These are phyloP conservation scores for Clavispora fructus DNA, from an alignment of 805 yeast species.

Conservation along the genomic window DNA sequence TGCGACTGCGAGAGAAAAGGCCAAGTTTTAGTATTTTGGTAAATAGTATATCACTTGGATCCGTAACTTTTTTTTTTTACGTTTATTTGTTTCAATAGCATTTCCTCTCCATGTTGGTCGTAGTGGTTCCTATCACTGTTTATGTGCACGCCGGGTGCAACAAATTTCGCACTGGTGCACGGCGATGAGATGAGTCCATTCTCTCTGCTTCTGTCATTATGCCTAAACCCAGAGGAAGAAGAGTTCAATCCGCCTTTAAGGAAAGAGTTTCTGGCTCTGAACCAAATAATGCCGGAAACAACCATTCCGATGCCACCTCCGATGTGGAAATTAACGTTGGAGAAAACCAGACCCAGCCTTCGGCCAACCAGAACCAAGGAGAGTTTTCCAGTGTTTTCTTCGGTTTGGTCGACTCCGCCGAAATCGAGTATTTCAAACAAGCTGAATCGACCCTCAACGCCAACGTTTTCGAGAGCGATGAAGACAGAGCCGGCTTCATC, in stretches of 20 bases:
- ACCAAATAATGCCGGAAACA: neutral
- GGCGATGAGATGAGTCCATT: conserved; percentile 1
- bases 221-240: conserved; percentile 39
- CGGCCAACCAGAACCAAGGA: conserved; percentile 5
- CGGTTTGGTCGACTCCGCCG: conserved; percentile 81
- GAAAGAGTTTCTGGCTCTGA: conserved; percentile 16
- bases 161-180: conserved; percentile 12
- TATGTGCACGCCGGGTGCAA: conserved; percentile 32
- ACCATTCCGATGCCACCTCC: conserved; percentile 3
- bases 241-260: conserved; percentile 26
- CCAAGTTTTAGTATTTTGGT: no score
- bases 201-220: conserved; percentile 3
- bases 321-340: neutral
- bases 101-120: neutral
- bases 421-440: conserved; percentile 85
- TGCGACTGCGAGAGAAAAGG: neutral
- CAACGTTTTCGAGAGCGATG: conserved; percentile 68
- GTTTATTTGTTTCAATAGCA: neutral
- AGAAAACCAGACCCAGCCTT: neutral
- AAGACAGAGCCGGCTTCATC: conserved; percentile 70
- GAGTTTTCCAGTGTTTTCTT: conserved; percentile 49
- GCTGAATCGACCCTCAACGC: conserved; percentile 84
- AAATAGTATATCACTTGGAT: no score
- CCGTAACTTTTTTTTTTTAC: neutral
- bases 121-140: conserved; percentile 5